Conservation (phyloP, 23 red algal species). For the Pyropia yezoensis region DNA sequence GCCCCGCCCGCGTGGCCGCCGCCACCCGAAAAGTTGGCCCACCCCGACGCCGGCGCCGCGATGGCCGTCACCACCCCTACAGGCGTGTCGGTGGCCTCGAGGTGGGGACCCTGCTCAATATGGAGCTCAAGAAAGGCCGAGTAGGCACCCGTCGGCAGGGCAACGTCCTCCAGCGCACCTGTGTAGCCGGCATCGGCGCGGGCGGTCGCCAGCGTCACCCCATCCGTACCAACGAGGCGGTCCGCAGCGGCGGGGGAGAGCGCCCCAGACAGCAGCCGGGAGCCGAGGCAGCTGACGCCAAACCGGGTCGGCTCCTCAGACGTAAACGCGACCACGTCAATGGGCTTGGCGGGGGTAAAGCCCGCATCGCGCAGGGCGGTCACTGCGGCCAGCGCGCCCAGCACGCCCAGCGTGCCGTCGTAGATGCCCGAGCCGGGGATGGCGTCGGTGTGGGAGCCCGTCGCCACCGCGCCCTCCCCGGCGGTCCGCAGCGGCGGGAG, state of each 20-base stretch:
- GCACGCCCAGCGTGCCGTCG: conserved; percentile 58
- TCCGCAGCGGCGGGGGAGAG: conserved; percentile 3
- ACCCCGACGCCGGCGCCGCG: conserved; percentile 14
- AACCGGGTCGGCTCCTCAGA: conserved; percentile 77
- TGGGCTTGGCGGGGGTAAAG: conserved; percentile 25
- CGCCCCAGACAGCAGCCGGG: conserved; percentile 19
- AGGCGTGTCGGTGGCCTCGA: conserved; percentile 11
- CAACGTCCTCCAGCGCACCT: not conserved
- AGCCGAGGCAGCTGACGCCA: conserved; percentile 62
- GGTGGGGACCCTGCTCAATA: conserved; percentile 68
- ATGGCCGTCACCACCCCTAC: conserved; percentile 61
- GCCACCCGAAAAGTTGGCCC: conserved; percentile 18
- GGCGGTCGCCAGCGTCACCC: conserved; percentile 21
- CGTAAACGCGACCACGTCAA: conserved; percentile 60
- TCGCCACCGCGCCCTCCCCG: conserved; percentile 12
- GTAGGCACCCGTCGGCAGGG: conserved; percentile 1
- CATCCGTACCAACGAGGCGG: conserved; percentile 19
- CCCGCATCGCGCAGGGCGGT: conserved; percentile 27
- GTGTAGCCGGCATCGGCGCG: conserved; percentile 37
- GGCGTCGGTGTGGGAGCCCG: conserved; percentile 69
- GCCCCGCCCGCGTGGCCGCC: conserved; percentile 66
- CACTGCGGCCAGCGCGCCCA: conserved; percentile 57
- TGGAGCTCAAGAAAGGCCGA: conserved; percentile 67
- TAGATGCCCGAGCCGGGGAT: conserved; percentile 55
- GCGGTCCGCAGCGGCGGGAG: conserved; percentile 6